These are phyloP conservation scores for Beta vulgaris DNA, from an alignment of 148 eudicot species.

Conservation along the genomic window DNA sequence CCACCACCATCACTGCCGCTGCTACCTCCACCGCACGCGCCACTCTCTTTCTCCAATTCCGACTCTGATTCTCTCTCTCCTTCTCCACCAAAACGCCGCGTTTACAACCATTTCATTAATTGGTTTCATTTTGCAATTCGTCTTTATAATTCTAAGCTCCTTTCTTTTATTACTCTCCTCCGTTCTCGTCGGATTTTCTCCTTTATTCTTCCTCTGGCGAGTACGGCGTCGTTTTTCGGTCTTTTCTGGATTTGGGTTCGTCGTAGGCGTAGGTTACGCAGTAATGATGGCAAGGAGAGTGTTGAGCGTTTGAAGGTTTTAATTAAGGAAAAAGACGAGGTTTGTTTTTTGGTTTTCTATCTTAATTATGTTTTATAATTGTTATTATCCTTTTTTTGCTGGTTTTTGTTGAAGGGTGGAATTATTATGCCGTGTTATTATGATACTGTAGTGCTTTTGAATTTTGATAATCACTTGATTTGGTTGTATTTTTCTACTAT, in stretches of 20 bases:
- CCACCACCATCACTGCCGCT: no score
- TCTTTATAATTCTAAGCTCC: conserved; percentile 32
- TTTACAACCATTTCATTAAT: conserved; percentile 2
- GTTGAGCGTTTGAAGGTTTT: conserved; percentile 31
- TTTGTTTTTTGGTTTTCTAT: conserved; percentile 13
- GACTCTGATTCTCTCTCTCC: not conserved
- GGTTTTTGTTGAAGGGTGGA: not conserved
- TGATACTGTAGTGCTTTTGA: not conserved
- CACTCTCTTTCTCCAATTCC: conserved; percentile 6
- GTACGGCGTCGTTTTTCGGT: conserved; percentile 17
- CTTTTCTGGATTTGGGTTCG: conserved; percentile 25
- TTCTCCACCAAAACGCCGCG: conserved; percentile 4
- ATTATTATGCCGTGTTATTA: not conserved
- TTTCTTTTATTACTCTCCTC: not conserved
- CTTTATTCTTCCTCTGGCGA: conserved; percentile 4
- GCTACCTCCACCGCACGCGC: conserved; percentile 6
- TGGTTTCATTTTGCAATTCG: conserved; percentile 35
- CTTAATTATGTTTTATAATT: not conserved
- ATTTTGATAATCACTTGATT: not conserved
- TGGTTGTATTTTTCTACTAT: no score
- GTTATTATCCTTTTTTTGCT: not conserved
- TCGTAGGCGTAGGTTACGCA: conserved; percentile 4
- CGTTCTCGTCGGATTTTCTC: conserved; percentile 13
- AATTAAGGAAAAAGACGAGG: conserved; percentile 48
- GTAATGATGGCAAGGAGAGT: conserved; percentile 23